These are phyloP conservation scores for Bruguiera parviflora DNA, from an alignment of 345 rosid species.

Conservation along the genomic window DNA sequence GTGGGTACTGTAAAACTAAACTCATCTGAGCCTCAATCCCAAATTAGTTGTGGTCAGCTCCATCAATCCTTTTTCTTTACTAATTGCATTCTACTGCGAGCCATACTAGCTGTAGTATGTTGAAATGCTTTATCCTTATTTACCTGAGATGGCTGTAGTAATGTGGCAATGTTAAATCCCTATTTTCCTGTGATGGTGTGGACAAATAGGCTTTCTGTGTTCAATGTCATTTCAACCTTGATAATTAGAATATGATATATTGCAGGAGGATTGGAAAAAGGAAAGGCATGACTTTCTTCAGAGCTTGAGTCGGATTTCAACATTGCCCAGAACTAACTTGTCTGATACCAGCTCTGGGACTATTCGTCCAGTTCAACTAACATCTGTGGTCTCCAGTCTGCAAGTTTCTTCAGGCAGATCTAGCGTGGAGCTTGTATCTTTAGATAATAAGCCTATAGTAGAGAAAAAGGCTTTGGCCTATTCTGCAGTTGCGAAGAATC, in stretches of 20 bases:
- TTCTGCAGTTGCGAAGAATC: conserved; percentile 74
- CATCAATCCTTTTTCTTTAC: no score
- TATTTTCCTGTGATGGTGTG: no score
- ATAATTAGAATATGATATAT: conserved; percentile 11
- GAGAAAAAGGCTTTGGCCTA: conserved; percentile 80
- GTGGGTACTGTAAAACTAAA: no score
- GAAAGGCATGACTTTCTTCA: conserved; percentile 92
- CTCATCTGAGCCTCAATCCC: no score
- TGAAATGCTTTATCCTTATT: no score
- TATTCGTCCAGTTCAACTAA: conserved; percentile 49
- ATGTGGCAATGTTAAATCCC: no score
- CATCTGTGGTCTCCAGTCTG: conserved; percentile 54
- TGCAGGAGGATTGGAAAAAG: conserved; percentile 94
- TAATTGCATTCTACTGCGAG: no score
- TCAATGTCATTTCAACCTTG: conserved; percentile 10
- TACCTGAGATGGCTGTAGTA: no score
- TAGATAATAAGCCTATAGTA: conserved; percentile 53
- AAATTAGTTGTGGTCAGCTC: no score
- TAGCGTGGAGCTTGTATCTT: conserved; percentile 60
- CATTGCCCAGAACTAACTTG: conserved; percentile 68
- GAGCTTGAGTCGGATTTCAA: conserved; percentile 86
- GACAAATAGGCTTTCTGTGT: conserved; percentile 8
- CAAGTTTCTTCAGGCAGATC: conserved; percentile 52
- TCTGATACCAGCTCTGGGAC: conserved; percentile 40
- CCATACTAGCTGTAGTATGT: no score